Evolutionary conservation across 441 rosid species (phyloP).

Genomic region (Adansonia rubrostipa): DNA sequence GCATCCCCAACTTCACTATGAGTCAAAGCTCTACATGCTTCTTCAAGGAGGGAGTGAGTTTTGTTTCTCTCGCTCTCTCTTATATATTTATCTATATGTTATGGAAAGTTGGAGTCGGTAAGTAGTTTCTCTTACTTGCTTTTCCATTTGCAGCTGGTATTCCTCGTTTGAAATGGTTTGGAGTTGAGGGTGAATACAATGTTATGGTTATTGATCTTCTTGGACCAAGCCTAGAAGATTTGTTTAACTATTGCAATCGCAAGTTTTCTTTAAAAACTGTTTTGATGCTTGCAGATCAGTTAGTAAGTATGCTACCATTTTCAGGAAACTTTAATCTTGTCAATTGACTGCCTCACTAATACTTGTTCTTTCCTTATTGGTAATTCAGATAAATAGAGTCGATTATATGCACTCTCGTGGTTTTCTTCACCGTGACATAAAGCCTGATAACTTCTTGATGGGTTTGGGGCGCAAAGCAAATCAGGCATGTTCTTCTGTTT

Average conservation of each 20-base stretch:
- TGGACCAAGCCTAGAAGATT: constrained; percentile 77
- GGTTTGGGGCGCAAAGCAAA: constrained; percentile 84
- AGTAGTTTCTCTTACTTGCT: constrained; percentile 6
- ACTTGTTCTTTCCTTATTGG: constrained; percentile 14
- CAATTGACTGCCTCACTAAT: neutral
- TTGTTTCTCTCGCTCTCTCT: neutral
- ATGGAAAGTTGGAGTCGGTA: constrained; percentile 9
- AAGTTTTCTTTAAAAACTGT: constrained; percentile 65
- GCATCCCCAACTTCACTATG: constrained; percentile 80
- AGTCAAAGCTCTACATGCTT: constrained; percentile 69
- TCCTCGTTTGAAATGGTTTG: constrained; percentile 79
- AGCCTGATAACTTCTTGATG: constrained; percentile 84
- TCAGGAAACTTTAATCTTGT: neutral
- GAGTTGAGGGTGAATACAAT: constrained; percentile 69
- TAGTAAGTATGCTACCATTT: constrained; percentile 47
- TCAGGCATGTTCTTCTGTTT: constrained; percentile 49
- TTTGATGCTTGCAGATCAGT: constrained; percentile 76
- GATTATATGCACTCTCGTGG: constrained; percentile 84
- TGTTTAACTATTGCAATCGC: constrained; percentile 71
- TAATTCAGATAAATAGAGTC: constrained; percentile 60
- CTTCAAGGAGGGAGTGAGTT: constrained; percentile 82
- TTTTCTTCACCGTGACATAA: constrained; percentile 84
- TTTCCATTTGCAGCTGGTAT: constrained; percentile 50
- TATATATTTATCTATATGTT: neutral
- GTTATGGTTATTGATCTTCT: constrained; percentile 79